Conservation (phyloP, 192 early-diverging fungal species). For the Linnemannia zychae region DNA sequence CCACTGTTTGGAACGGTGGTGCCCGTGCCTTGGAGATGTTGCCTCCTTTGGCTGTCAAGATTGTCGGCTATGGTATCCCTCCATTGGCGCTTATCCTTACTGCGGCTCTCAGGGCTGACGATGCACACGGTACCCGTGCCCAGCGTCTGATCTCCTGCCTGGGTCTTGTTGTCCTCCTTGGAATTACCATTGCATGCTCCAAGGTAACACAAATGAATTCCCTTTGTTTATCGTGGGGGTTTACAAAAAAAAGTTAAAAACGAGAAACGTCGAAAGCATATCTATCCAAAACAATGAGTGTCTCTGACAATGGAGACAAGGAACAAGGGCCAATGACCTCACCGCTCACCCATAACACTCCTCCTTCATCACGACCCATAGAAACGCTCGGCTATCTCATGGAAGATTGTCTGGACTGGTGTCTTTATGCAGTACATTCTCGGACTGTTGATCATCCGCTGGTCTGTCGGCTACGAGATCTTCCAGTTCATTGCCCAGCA, state of each 20-base stretch:
- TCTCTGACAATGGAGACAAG: too few relatives aligned
- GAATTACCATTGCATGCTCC: constrained; percentile 65
- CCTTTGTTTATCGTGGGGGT: too few relatives aligned
- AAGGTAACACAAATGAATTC: constrained; percentile 33
- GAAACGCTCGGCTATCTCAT: constrained; percentile 74
- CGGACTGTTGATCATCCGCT: constrained; percentile 83
- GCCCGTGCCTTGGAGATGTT: constrained; percentile 14
- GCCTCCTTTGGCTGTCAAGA: constrained; percentile 23
- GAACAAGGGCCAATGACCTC: neutral
- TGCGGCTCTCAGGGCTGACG: constrained; percentile 67
- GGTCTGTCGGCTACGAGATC: constrained; percentile 75
- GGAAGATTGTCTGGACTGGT: constrained; percentile 82
- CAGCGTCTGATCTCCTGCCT: constrained; percentile 81
- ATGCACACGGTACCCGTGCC: constrained; percentile 65
- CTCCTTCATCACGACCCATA: neutral
- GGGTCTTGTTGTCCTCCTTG: constrained; percentile 75
- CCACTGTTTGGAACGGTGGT: constrained; percentile 33
- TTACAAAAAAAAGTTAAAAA: neutral
- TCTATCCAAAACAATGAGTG: too few relatives aligned
- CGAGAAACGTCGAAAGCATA: neutral
- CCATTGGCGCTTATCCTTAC: constrained; percentile 63
- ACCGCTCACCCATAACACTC: neutral
- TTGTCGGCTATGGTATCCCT: constrained; percentile 43
- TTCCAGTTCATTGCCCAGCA: constrained; percentile 78
- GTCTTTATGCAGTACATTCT: constrained; percentile 83